Base-by-base conservation (phyloP, 2,329 filamentous ascomycete species). In the Penicillium italicum region DNA sequence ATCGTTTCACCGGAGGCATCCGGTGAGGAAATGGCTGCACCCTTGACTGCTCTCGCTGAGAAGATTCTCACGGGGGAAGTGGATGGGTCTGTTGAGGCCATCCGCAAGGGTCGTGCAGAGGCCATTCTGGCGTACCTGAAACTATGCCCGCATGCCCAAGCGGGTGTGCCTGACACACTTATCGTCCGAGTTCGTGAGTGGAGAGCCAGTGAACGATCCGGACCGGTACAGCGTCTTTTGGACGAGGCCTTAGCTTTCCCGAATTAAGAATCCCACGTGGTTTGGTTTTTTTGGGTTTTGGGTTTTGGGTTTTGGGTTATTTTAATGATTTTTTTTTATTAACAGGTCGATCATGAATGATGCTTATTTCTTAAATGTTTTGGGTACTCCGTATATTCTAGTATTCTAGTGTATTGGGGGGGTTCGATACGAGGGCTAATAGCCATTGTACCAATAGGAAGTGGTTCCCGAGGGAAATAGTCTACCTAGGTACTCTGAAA, bases 141-240 rank as follows among this genome's bases (percentile, higher is more conserved):
- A 28, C 49, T 72, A 22, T 28, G 48, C 22, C 37, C 36, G 31
- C 52, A 49, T 61, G 60, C 58, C 42, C 38, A 64, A 30, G 34
- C 28, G 36, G 57, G 33, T 18, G 57, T 59, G 56, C 57, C 59
- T 31, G 58, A 61, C n/a, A 38, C 24, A 3, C 50, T 72, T 45
- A 52, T 56, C 20, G 59, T 64, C 20, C 57, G 51, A 26, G 52
- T 74, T 14, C 62, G 58, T 26, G 56, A 57, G 44, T 79, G 77
- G 77, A 64, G 69, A 44, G 62, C 64, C 18, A 60, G 61, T 40
- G 77, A 79, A 60, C 63, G 76, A 66, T 76, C 75, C 47, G 69
- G 65, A 30, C 63, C 68, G 45, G 66, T 77, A 18, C 71, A 69
- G 47, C 66, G 66, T 31, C 56, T 70, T 22, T 65, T 76, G 5